phyloP scores from a whole-genome alignment of 768 basidiomycete genomes.

The Termitomyces sp. region DNA sequence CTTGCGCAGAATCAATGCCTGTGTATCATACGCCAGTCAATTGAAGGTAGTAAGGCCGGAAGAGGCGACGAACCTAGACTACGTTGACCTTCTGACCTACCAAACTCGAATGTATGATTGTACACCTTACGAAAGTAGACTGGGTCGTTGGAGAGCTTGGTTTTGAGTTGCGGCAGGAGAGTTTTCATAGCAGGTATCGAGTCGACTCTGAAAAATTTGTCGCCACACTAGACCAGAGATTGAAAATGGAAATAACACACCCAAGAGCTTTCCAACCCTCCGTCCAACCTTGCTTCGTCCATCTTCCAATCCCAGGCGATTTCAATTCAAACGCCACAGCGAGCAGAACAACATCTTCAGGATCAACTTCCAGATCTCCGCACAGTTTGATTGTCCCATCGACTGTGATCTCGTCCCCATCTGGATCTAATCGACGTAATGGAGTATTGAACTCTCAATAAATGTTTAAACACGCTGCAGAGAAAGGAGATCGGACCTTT shows the following conservation, averaged over 20 bases:
- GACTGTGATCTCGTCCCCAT: constrained; percentile 61
- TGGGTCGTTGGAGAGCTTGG: constrained; percentile 59
- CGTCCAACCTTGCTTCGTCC: constrained; percentile 68
- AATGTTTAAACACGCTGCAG: neutral
- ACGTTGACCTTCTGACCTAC: constrained; percentile 70
- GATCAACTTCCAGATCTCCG: constrained; percentile 63
- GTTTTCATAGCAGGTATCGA: constrained; percentile 57
- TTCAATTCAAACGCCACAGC: constrained; percentile 80
- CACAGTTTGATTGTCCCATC: constrained; percentile 82
- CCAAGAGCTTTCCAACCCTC: constrained; percentile 78
- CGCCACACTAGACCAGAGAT: neutral
- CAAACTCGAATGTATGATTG: constrained; percentile 78
- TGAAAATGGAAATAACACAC: constrained; percentile 30
- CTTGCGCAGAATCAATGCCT: constrained; percentile 71
- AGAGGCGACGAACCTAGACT: constrained; percentile 57
- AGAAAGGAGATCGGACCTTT: constrained; percentile 43
- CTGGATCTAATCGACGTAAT: constrained; percentile 41
- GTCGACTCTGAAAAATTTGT: constrained; percentile 49
- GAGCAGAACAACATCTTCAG: constrained; percentile 80
- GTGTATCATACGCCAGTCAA: neutral
- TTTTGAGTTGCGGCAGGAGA: constrained; percentile 50
- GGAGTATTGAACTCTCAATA: neutral
- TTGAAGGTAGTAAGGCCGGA: neutral
- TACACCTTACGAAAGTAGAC: constrained; percentile 78
- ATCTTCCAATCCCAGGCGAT: constrained; percentile 69